Evolutionary conservation across 352 stramenopile species (phyloP).

Genomic region (Globisporangium polare): DNA sequence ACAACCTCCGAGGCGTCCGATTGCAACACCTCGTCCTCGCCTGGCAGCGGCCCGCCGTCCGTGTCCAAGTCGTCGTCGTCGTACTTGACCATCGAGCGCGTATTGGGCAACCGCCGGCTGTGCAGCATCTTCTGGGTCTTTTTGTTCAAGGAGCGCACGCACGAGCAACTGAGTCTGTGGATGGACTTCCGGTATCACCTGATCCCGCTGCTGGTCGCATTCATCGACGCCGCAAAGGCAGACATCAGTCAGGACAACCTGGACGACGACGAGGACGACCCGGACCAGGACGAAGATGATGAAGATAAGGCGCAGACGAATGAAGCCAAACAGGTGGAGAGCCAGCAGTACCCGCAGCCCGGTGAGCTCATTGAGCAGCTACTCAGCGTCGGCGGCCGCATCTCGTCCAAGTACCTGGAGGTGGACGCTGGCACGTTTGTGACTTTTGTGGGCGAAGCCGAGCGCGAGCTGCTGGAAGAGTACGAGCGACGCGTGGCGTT

Average conservation of each 20-base stretch:
- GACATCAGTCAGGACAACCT: slow-evolving; percentile 30
- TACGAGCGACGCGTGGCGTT: slow-evolving; percentile 55
- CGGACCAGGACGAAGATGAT: slow-evolving; percentile 23
- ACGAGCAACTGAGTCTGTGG: slow-evolving; percentile 79
- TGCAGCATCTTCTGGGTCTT: slow-evolving; percentile 88
- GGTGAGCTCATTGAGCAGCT: slow-evolving; percentile 72
- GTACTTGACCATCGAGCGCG: slow-evolving; percentile 68
- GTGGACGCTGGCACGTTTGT: slow-evolving; percentile 49
- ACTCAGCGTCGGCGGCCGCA: slow-evolving; percentile 41
- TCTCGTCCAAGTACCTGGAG: slow-evolving; percentile 63
- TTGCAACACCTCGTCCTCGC: slow-evolving; percentile 7
- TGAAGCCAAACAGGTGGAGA: slow-evolving; percentile 2
- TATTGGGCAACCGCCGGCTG: slow-evolving; percentile 68
- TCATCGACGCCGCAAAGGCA: slow-evolving; percentile 36
- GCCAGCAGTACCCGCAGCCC: slow-evolving; percentile 21
- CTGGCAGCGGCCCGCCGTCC: slow-evolving; percentile 10
- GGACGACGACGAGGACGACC: slow-evolving; percentile 13
- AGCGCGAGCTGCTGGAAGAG: slow-evolving; percentile 50
- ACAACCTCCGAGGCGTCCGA: slow-evolving; percentile 12
- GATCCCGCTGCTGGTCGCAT: slow-evolving; percentile 54
- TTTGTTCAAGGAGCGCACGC: slow-evolving; percentile 80
- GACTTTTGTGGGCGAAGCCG: slow-evolving; percentile 64
- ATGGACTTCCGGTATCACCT: slow-evolving; percentile 80
- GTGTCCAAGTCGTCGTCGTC: slow-evolving; percentile 27
- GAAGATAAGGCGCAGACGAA: slow-evolving; percentile 4